Base-by-base conservation (phyloP, 352 stramenopile species). In the Globisporangium uncinulatum region DNA sequence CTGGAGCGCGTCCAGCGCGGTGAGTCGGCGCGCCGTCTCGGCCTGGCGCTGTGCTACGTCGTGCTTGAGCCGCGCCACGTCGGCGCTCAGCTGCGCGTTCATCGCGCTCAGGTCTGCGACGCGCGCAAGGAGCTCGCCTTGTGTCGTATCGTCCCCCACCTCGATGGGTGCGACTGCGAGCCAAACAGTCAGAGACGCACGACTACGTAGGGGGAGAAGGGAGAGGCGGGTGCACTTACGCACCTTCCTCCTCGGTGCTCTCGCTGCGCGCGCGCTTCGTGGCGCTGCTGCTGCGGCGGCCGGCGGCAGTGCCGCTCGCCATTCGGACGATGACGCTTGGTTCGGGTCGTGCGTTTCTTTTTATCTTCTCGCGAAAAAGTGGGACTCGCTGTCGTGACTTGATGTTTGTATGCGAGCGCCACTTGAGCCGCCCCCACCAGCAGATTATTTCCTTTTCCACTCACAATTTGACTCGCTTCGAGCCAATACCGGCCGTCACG, bases 21-120 rank as follows among this genome's bases (percentile, higher is more conserved):
- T 32, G 19, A 76, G 60, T 52, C 85, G 48, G 17, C 71, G 68
- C 14, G 71, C 67, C 14, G 72, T 72, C 36, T 81, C 62, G 3
- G 68, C 62, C 32, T 72, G 63, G 1, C 72, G 66, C 56, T 65
- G 50, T 20, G 64, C 65, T 44, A 79, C 72, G 31, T 54, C 70
- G 41, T 54, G 61, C 59, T 84, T 73, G 8, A 87, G 57, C 36
- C 51, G 56, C 43, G 66, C 72, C 37, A 85, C 62, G 21, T 76
- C 73, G 29, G 24, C 19, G 56, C 66, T 69, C 39, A 88, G 56
- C 55, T 72, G 62, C 31, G 76, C 54, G 51, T 77, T 83, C 56
- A 75, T 79, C 46, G 57, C 46, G 9, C 32, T 34, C 17, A 63
- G 37, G 19, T 54, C 43, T 5, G 57, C 64, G 43, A 83, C 57